Conservation (phyloP, 129 eudicot genomes). For the Oenanthe sinensis region DNA sequence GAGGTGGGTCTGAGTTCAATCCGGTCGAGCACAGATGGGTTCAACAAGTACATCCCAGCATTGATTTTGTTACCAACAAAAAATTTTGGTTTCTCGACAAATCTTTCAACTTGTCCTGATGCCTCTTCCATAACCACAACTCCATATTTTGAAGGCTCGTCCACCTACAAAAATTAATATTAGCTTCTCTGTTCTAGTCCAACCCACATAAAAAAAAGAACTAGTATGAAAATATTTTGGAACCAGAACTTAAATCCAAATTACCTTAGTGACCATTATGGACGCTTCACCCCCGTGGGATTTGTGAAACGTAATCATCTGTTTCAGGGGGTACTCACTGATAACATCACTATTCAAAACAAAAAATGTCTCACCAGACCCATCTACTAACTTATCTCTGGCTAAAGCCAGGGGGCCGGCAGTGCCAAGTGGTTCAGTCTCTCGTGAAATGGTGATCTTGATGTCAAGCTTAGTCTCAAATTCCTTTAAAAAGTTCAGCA, state of each 20-base stretch:
- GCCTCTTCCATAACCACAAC: slow-evolving; percentile 83
- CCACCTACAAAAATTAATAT: slow-evolving; percentile 40
- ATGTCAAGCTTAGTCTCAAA: slow-evolving; percentile 73
- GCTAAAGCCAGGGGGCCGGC: slow-evolving; percentile 57
- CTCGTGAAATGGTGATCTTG: slow-evolving; percentile 65
- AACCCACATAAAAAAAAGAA: neutral
- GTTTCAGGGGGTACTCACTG: slow-evolving; percentile 42
- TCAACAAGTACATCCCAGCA: slow-evolving; percentile 87
- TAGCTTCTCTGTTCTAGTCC: neutral
- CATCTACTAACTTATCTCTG: slow-evolving; percentile 39
- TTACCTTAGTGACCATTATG: slow-evolving; percentile 57
- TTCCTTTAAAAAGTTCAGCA: slow-evolving; percentile 74
- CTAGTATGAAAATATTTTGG: neutral
- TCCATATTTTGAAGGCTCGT: slow-evolving; percentile 92
- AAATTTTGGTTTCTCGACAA: slow-evolving; percentile 79
- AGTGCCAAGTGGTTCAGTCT: slow-evolving; percentile 57
- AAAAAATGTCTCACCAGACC: slow-evolving; percentile 46
- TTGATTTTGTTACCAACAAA: slow-evolving; percentile 90
- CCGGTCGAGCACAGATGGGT: slow-evolving; percentile 70
- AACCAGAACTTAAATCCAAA: neutral
- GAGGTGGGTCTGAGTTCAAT: slow-evolving; percentile 80
- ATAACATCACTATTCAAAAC: slow-evolving; percentile 54
- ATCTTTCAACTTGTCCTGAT: slow-evolving; percentile 69
- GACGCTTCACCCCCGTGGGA: slow-evolving; percentile 56
- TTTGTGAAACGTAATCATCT: slow-evolving; percentile 50